These are phyloP conservation scores for Pachysolen tannophilus DNA, from an alignment of 805 yeast genomes.

Conservation along the genomic window DNA sequence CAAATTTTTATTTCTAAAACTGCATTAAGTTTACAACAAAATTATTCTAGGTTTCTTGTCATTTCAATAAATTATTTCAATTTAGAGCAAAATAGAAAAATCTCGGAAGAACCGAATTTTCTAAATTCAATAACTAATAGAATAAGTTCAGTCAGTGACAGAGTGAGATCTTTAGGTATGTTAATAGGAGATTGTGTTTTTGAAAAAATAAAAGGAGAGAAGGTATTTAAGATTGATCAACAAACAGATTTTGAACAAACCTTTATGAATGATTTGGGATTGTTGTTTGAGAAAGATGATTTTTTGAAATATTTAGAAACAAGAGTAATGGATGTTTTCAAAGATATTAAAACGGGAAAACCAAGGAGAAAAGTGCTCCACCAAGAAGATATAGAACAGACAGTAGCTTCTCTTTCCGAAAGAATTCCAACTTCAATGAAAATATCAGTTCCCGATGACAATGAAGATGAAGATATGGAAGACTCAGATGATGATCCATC, in stretches of 20 bases:
- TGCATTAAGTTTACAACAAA: conserved; percentile 29
- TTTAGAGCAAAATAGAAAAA: conserved; percentile 14
- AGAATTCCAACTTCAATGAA: conserved; percentile 1
- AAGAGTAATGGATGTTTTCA: not conserved
- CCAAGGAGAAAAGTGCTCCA: not conserved
- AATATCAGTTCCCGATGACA: conserved; percentile 21
- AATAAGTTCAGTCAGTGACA: conserved; percentile 38
- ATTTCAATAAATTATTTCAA: conserved; percentile 22
- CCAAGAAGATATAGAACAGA: conserved; percentile 3
- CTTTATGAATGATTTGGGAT: not conserved
- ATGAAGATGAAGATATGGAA: conserved; percentile 24
- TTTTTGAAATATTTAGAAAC: not conserved
- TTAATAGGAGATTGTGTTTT: conserved; percentile 46
- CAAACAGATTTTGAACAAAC: conserved; percentile 20
- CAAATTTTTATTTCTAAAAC: not conserved
- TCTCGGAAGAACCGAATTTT: conserved; percentile 32
- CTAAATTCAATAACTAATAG: conserved; percentile 44
- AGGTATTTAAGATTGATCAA: conserved; percentile 17
- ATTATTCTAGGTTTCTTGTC: conserved; percentile 39
- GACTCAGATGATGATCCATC: conserved; percentile 50
- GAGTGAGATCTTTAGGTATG: conserved; percentile 46
- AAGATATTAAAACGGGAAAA: not conserved
- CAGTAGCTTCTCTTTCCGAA: conserved; percentile 8
- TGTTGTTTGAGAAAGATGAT: not conserved
- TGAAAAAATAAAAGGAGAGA: conserved; percentile 18